Evolutionary conservation across 75 land plant genomes (phyloP).

Genomic region (Adiantum capillusveneris): DNA sequence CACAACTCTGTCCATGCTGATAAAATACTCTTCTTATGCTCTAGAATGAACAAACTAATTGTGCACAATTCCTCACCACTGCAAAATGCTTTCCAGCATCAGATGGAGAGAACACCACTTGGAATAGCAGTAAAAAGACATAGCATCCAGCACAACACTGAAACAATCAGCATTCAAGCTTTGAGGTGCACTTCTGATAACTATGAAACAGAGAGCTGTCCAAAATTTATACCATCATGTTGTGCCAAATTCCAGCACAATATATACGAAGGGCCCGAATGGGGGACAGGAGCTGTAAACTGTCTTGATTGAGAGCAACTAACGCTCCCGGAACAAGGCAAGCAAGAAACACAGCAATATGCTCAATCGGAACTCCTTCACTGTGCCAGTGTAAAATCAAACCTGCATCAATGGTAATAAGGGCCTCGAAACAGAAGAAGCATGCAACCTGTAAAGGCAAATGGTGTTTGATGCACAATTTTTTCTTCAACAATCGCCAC

Average conservation of each 20-base stretch:
- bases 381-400: constrained; percentile 25
- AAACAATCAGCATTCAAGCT: too few relatives aligned
- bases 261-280: constrained; percentile 50
- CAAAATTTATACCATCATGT: constrained; percentile 33
- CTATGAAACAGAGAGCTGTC: too few relatives aligned
- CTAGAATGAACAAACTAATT: too few relatives aligned
- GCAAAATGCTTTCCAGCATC: constrained; percentile 34
- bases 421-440: constrained; percentile 11
- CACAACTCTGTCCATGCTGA: too few relatives aligned
- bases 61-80: constrained; percentile 33
- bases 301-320: constrained; percentile 56
- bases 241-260: constrained; percentile 86
- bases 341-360: constrained; percentile 60
- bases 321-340: constrained; percentile 69
- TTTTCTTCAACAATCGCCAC: neutral
- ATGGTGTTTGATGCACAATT: neutral
- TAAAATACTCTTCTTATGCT: too few relatives aligned
- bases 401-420: constrained; percentile 23
- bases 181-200: too few relatives aligned
- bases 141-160: constrained; percentile 54
- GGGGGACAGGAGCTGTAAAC: constrained; percentile 29
- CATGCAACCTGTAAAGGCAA: too few relatives aligned
- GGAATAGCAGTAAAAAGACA: constrained; percentile 33
- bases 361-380: constrained; percentile 67
- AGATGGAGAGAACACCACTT: constrained; percentile 35